Evolutionary conservation across 257 asterid genomes (phyloP).

Genomic region (Fraxinus pennsylvanica): DNA sequence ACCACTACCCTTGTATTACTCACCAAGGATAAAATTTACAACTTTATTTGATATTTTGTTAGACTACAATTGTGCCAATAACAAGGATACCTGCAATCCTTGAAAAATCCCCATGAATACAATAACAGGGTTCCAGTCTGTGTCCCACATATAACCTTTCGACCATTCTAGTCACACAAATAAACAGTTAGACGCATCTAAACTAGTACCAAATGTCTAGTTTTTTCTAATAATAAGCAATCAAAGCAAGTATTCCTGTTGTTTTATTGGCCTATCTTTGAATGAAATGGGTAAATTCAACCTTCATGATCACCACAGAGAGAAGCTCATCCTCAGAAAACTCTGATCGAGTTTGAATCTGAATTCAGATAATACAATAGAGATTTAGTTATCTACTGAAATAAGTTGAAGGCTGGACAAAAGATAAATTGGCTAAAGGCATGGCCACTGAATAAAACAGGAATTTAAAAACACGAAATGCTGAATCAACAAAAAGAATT

Average conservation of each 20-base stretch:
- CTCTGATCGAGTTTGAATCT: constrained; percentile 88
- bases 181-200: constrained; percentile 17
- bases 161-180: constrained; percentile 64
- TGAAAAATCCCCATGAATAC: constrained; percentile 98
- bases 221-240: constrained; percentile 3
- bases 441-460: background rate
- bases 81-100: constrained; percentile 79
- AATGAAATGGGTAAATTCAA: constrained; percentile 32
- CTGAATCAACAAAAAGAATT: constrained; percentile 25
- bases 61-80: background rate
- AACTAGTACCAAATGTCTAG: background rate
- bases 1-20: constrained; percentile 16
- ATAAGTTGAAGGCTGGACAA: background rate
- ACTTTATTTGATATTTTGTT: background rate
- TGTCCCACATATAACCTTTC: constrained; percentile 82
- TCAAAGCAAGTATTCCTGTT: constrained; percentile 12
- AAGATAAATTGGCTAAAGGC: background rate
- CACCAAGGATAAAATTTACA: constrained; percentile 5
- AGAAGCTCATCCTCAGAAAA: constrained; percentile 94
- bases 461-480: constrained; percentile 9
- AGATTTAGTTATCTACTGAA: constrained; percentile 7
- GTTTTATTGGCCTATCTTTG: background rate
- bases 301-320: constrained; percentile 94
- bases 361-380: constrained; percentile 24
- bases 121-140: constrained; percentile 70